Conservation (phyloP, 495 filamentous ascomycete species). For the Venustampulla echinocandica region DNA sequence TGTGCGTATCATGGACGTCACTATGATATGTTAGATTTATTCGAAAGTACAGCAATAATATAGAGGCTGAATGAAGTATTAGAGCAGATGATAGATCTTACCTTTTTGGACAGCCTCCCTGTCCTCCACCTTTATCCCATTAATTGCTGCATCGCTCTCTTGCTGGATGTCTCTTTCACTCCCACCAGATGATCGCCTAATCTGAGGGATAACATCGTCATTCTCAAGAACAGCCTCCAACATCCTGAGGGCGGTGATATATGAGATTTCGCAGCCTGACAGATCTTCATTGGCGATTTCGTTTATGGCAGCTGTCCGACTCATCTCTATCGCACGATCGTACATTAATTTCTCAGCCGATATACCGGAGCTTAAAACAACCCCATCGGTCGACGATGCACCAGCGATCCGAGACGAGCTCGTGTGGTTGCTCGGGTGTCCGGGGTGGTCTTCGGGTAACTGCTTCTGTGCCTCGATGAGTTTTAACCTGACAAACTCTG, state of each 20-base stretch:
- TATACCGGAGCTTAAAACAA: conserved; percentile 57
- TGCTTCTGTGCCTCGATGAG: conserved; percentile 78
- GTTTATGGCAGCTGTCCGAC: conserved; percentile 83
- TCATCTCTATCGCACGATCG: conserved; percentile 95
- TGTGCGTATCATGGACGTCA: conserved; percentile 51
- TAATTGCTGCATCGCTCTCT: conserved; percentile 37
- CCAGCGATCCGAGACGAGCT: conserved; percentile 52
- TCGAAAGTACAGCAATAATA: neutral
- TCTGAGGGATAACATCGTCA: conserved; percentile 54
- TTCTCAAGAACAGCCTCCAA: conserved; percentile 87
- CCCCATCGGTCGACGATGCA: conserved; percentile 44
- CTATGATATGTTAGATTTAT: conserved; percentile 32
- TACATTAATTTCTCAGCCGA: conserved; percentile 98
- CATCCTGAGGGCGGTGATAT: conserved; percentile 85
- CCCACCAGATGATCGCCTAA: conserved; percentile 23
- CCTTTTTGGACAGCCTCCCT: conserved; percentile 62
- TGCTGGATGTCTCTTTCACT: conserved; percentile 28
- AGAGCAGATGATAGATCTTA: conserved; percentile 33
- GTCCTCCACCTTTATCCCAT: conserved; percentile 63
- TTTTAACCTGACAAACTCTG: conserved; percentile 80
- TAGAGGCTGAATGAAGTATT: too few species aligned
- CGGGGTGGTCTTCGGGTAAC: conserved; percentile 76
- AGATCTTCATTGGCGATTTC: conserved; percentile 91
- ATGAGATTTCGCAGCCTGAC: conserved; percentile 81
- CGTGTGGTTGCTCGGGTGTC: conserved; percentile 70